Conservation (phyloP, 257 asterid genomes). For the Ehretia macrophylla region DNA sequence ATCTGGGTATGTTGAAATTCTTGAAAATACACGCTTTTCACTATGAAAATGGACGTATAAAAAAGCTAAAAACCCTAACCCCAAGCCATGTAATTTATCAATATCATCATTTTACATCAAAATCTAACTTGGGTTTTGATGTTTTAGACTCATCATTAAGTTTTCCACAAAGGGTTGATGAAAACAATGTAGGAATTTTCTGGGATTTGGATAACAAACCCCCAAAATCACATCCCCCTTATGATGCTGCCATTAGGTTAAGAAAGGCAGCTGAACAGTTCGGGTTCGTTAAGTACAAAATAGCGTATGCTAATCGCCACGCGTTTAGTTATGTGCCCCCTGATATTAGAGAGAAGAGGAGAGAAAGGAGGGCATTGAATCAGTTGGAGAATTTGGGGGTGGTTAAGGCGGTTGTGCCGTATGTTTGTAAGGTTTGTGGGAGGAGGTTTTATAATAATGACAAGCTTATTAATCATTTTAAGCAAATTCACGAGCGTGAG, state of each 20-base stretch:
- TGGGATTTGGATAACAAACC: conserved; percentile 98
- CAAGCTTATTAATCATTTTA: conserved; percentile 68
- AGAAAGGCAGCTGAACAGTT: conserved; percentile 60
- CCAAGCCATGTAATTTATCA: conserved; percentile 12
- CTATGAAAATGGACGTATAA: conserved; percentile 7
- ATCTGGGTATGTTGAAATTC: conserved; percentile 24
- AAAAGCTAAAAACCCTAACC: conserved; percentile 8
- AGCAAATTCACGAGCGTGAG: conserved; percentile 79
- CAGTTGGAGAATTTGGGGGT: conserved; percentile 50
- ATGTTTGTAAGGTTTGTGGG: conserved; percentile 78
- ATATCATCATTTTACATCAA: conserved; percentile 27
- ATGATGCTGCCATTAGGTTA: conserved; percentile 68
- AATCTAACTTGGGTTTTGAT: conserved; percentile 17
- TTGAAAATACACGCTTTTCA: conserved; percentile 17
- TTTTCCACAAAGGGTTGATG: conserved; percentile 26
- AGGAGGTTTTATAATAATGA: conserved; percentile 67
- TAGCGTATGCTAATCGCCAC: conserved; percentile 76
- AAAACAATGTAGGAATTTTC: conserved; percentile 61
- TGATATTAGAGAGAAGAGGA: conserved; percentile 41
- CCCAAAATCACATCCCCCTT: conserved; percentile 68
- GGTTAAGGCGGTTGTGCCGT: conserved; percentile 54
- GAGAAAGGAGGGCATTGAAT: conserved; percentile 46
- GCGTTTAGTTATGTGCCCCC: conserved; percentile 78
- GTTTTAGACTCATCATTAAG: conserved; percentile 19
- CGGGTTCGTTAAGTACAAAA: conserved; percentile 66